phyloP scores from a whole-genome alignment of 306 rosid genomes.

The Malus sylvestris region DNA sequence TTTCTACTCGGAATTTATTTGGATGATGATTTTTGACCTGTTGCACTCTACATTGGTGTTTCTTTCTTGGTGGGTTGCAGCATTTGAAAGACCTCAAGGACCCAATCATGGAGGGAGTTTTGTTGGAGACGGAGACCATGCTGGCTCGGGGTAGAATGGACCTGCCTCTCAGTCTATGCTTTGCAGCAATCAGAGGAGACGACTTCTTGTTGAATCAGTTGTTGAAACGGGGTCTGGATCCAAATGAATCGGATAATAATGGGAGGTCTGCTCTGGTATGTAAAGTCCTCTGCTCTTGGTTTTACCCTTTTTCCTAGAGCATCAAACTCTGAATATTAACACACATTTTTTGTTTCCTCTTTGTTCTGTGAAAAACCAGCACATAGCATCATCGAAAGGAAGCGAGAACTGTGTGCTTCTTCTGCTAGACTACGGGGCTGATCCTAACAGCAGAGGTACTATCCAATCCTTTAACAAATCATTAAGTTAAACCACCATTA shows the following conservation, averaged over 20 bases:
- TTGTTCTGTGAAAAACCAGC: conserved; percentile 37
- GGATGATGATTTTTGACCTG: neutral
- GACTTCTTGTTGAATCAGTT: conserved; percentile 67
- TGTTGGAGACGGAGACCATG: conserved; percentile 80
- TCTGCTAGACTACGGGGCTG: conserved; percentile 59
- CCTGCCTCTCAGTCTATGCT: conserved; percentile 76
- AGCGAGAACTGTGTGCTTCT: conserved; percentile 60
- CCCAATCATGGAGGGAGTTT: conserved; percentile 76
- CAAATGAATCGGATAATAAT: conserved; percentile 70
- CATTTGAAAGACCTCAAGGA: conserved; percentile 63
- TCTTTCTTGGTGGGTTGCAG: conserved; percentile 36
- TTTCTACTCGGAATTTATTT: neutral
- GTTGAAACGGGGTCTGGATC: conserved; percentile 64
- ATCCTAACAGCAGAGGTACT: conserved; percentile 78
- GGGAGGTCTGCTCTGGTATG: conserved; percentile 84
- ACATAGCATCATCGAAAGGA: conserved; percentile 69
- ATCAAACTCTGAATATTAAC: neutral
- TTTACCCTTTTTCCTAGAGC: neutral
- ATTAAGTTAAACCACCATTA: neutral
- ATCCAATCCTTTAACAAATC: neutral
- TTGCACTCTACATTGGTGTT: neutral
- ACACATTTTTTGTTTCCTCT: neutral
- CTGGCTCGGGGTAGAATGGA: conserved; percentile 78
- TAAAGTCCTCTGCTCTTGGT: neutral
- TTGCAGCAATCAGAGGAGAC: conserved; percentile 79